Evolutionary conservation across 768 basidiomycete species (phyloP).

Genomic region (Leccinum sublutescens): DNA sequence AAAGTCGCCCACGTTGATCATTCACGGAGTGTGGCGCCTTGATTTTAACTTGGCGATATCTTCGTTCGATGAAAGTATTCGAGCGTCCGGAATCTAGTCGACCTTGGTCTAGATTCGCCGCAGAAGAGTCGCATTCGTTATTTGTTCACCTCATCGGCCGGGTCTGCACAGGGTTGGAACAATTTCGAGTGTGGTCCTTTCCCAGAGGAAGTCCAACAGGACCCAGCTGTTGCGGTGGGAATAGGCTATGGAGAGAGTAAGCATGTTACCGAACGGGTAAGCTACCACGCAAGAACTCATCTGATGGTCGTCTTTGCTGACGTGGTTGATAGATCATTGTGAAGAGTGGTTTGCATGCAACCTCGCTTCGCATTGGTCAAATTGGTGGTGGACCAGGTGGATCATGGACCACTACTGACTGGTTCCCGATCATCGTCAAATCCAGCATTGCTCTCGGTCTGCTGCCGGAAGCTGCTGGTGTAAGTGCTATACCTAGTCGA

Average conservation of each 20-base stretch:
- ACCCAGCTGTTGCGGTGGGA: constrained; percentile 36
- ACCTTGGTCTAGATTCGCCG: constrained; percentile 32
- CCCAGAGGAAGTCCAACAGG: constrained; percentile 35
- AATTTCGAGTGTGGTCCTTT: constrained; percentile 25
- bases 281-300: too few species aligned
- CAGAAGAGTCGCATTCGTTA: constrained; percentile 29
- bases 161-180: constrained; percentile 33
- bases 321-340: constrained; percentile 33
- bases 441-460: constrained; percentile 30
- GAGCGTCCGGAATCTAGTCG: constrained; percentile 37
- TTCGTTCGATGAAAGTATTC: constrained; percentile 44
- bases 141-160: constrained; percentile 43
- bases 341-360: constrained; percentile 36
- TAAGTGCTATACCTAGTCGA: constrained; percentile 11
- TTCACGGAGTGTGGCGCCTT: constrained; percentile 45
- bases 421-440: constrained; percentile 46
- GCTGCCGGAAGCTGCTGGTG: constrained; percentile 32
- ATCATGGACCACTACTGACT: constrained; percentile 44
- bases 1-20: constrained; percentile 34
- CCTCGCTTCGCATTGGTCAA: constrained; percentile 47
- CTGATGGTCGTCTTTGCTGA: background rate
- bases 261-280: constrained; percentile 39
- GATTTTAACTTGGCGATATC: constrained; percentile 42
- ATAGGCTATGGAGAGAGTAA: constrained; percentile 49
- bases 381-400: constrained; percentile 42